A percentile compares a stretch with the other conserved stretches of the same genome.
These are phyloP conservation scores for Actinidia polygama DNA, from an alignment of 179 eudicot species.

Conservation along the genomic window DNA sequence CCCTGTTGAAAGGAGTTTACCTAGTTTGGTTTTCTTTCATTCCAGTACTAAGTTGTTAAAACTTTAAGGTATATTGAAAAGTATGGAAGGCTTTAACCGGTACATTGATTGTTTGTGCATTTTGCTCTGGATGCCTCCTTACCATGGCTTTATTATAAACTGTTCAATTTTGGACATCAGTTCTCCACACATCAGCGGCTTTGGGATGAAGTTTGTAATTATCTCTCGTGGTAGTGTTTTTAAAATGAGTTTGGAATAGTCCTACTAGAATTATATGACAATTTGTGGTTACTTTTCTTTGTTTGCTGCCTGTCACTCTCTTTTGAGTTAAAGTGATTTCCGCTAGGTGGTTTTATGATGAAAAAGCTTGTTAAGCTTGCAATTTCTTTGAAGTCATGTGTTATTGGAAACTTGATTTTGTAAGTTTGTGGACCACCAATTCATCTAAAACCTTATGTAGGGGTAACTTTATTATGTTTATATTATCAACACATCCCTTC, in stretches of 20 bases:
- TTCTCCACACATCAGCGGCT: background rate
- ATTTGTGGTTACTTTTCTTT: background rate
- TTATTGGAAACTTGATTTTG: background rate
- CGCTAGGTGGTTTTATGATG: background rate
- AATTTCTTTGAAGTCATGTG: background rate
- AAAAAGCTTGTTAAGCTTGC: background rate
- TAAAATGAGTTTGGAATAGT: background rate
- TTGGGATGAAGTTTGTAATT: background rate
- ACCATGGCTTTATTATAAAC: too few relatives aligned
- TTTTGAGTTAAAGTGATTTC: background rate
- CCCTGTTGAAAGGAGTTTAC: background rate
- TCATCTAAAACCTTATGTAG: background rate
- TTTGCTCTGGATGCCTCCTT: background rate
- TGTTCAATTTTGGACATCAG: background rate
- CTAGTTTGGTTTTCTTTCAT: background rate
- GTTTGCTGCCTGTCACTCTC: background rate
- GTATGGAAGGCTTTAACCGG: background rate
- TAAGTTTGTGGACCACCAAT: too few relatives aligned
- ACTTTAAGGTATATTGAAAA: background rate
- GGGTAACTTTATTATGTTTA: background rate
- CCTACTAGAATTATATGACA: background rate
- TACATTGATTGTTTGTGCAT: background rate
- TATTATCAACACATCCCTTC: background rate
- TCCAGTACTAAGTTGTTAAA: background rate
- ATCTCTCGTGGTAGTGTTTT: conserved; percentile 1